Conservation (phyloP, 169 alveolate species). For the Plasmodium berghei region DNA sequence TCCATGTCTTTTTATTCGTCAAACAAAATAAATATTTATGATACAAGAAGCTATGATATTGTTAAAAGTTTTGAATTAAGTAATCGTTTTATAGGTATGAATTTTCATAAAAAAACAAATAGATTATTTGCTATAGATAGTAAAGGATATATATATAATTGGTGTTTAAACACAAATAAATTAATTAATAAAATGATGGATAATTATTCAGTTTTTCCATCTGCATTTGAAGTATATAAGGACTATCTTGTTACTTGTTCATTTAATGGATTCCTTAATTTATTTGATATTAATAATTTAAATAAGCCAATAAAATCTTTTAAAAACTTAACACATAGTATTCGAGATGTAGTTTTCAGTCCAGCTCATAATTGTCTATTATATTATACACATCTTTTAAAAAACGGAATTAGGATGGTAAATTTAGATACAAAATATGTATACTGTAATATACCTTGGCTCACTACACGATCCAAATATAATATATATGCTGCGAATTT, state of each 20-base stretch:
- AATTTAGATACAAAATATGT: conserved; percentile 53
- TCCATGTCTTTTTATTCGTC: conserved; percentile 25
- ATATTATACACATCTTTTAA: conserved; percentile 38
- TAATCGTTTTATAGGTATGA: conserved; percentile 63
- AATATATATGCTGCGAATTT: conserved; percentile 52
- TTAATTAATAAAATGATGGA: conserved; percentile 39
- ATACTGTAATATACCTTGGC: conserved; percentile 73
- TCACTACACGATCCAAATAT: conserved; percentile 2
- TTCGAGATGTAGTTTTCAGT: conserved; percentile 31
- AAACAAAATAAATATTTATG: conserved; percentile 66
- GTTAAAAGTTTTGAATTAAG: conserved; percentile 44
- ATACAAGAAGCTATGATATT: conserved; percentile 42
- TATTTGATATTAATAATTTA: conserved; percentile 53
- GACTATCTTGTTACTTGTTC: conserved; percentile 57
- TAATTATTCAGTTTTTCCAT: conserved; percentile 71
- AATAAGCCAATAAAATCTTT: conserved; percentile 46
- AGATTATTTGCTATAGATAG: conserved; percentile 62
- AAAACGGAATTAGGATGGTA: conserved; percentile 49
- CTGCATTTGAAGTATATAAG: conserved; percentile 32
- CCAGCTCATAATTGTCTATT: conserved; percentile 33
- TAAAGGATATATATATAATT: conserved; percentile 65
- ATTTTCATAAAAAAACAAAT: conserved; percentile 58
- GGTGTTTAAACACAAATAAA: conserved; percentile 74
- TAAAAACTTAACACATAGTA: conserved; percentile 47
- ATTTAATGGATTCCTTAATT: conserved; percentile 51